Base-by-base conservation (phyloP, 2,329 filamentous ascomycete genomes). In the Ophiocordyceps camponoti-saundersi region DNA sequence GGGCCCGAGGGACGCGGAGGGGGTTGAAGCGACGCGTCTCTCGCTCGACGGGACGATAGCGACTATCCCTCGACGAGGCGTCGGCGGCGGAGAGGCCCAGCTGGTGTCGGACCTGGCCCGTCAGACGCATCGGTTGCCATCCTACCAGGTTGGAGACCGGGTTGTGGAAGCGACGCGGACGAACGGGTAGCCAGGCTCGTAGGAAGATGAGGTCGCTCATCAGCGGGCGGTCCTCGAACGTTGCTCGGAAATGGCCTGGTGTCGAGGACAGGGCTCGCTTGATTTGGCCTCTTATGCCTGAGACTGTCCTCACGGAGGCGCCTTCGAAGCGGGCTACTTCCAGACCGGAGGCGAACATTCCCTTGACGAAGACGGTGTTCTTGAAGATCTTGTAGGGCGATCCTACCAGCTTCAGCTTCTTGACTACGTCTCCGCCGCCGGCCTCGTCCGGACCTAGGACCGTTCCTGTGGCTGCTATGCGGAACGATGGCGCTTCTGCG, bases 261-360 rank as follows among this genome's bases (percentile, higher is more conserved):
- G 92, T 90, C 57, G 95, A 94, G 61, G 80, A 82, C 1, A 98
- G 73, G 0, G 92, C 90, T 50, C 88, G 82, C 70, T 98, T 98
- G 75, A 98, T 95, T 65, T 98, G 92, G 51, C 92, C 92, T 41
- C 92, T 78, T 50, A 98, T 80, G 46, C 93, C 93, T 1, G 89
- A 95, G 22, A 98, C 93, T 0, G 93, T 98, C 60, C 89, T 87
- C 67, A 98, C 90, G 48, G 85, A 80, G 11, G 92, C 92, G 48
- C 92, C 92, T 68, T 98, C 92, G 59, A 98, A 98, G 61, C 96
- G 98, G 57, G 92, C 90, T 53, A 98, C 92, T 62, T 98, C 92
- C 41, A 98, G 79, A 0, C 87, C 75, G 1, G 83, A 82, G 60
- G 79, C 88, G 73, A 98, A 98, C 92, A 98, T 98, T 67, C 94